Base-by-base conservation (phyloP, 176 grass and related monocot genomes). In the Phragmites australis region DNA sequence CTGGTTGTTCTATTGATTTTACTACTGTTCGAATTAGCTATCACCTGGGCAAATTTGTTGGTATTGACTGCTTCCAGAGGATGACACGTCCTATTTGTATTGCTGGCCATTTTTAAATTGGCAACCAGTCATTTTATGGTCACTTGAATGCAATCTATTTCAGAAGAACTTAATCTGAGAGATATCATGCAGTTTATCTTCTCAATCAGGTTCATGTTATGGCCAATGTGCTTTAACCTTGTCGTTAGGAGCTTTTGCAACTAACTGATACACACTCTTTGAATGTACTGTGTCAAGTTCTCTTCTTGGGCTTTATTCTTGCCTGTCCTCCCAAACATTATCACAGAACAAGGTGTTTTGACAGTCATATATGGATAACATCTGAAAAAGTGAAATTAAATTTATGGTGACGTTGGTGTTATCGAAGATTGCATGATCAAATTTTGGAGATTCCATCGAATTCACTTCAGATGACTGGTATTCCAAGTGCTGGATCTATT, bases 1-100 rank as follows among this genome's bases (percentile, higher is more conserved):
- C 64, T 89, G 74, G 68, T 82, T 75, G 42, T 70, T 77, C 27
- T 85, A 64, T 89, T 89, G 83, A 85, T 85, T 90, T 73, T 75
- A 18, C 58, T 78, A 66, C 58, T 21, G 25, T 61, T 83, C 58
- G 85, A 65, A 83, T 72, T 81, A 89, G 78, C 55, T 76, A 43
- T 48, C 54, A 68, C 70, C 66, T 73, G 44, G 75, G 58, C 80
- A 78, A 77, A 79, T 87, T 84, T 84, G 15, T 70, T 94, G 68
- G 45, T 23, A 73, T 77, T 78, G 69, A 62, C 48, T 79, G 57
- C 81, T 75, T 72, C 55, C 50, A 31, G 54, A 53, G 15, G 48
- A 79, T 85, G 82, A 29, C 25, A 65, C 57, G 26, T 91, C 47
- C 59, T 88, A 82, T 58, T 88, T 83, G 62, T 40, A 39, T 40